Evolutionary conservation across 768 basidiomycete species (phyloP), one percentile per base, ranked within the genome.

Genomic region (Lentinula edodes): DNA sequence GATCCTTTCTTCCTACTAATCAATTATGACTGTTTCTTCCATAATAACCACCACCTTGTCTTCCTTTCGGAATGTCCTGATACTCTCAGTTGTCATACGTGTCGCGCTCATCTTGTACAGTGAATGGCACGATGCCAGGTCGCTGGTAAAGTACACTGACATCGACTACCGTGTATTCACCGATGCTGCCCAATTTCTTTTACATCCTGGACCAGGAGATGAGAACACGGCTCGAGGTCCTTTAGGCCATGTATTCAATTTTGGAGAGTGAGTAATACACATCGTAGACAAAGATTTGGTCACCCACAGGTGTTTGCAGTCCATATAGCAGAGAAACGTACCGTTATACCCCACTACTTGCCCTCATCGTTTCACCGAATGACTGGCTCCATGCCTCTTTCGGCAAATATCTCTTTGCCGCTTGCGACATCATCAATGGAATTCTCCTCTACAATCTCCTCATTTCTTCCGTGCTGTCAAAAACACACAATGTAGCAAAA

Each of bases 151-250:
- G 73, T 99, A 98, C 71, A 98, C 97, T n/a, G 97, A 99, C 73
- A 81, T 98, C 65, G 97, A 99, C 74, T 98, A 98, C 73, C 83
- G 86, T 41, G 96, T 99, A 66, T 97, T 98, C 78, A 90, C 84
- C 51, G 96, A 98, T 72, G 97, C 97, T 4, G 87, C 94, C 1
- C 77, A 75, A 45, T 93, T 91, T 69, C 68, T 92, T 36, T 71
- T 84, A 32, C 68, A 78, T 51, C 82, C 87, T 41, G 66, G 74
- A n/a, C 70, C 78, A 43, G 71, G 63, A 9, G 63, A 70, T 35
- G 72, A 64, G 32, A 89, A 88, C 67, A 65, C 63, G 23, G 91
- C 89, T 18, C 79, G 80, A 63, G 95, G 94, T 9, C 79, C 84
- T 34, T 66, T 89, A 48, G 71, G 73, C 13, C 55, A 66, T 48